Conservation (phyloP, 1,284 basidiomycete species). For the Fomitopsis pinicola region DNA sequence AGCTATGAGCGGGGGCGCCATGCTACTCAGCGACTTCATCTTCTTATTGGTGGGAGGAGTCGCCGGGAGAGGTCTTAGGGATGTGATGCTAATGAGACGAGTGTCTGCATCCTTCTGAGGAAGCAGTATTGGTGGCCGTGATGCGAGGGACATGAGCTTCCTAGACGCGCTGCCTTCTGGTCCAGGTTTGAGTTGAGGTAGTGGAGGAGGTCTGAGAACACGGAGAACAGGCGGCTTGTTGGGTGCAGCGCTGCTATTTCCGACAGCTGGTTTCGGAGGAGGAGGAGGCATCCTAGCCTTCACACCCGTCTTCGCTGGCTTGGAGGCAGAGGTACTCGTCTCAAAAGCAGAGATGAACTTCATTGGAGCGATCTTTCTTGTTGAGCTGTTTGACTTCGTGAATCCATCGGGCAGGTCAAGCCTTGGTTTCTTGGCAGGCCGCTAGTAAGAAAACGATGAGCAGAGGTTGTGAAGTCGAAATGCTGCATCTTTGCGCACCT, state of each 20-base stretch:
- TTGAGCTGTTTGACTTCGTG: neutral
- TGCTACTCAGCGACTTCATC: neutral
- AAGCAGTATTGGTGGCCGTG: neutral
- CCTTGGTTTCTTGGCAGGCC: conserved; percentile 4
- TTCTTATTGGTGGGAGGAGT: neutral
- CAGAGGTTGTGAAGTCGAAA: neutral
- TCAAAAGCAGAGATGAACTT: conserved; percentile 9
- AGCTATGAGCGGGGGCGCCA: conserved; percentile 8
- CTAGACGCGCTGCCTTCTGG: neutral
- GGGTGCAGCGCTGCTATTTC: neutral
- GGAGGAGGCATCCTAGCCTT: neutral
- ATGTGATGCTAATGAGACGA: neutral
- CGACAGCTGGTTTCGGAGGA: neutral
- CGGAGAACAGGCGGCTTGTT: neutral
- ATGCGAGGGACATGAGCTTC: neutral
- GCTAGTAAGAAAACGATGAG: neutral
- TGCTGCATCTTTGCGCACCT: neutral
- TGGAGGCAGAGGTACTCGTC: neutral
- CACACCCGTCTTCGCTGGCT: neutral
- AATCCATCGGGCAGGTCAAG: conserved; percentile 4
- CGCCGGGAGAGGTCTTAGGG: neutral
- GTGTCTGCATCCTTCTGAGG: neutral
- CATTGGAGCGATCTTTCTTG: neutral
- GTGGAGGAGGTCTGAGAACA: neutral
- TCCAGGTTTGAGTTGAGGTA: neutral